phyloP scores from a whole-genome alignment of 148 eudicot genomes.

The Fagopyrum esculentum region DNA sequence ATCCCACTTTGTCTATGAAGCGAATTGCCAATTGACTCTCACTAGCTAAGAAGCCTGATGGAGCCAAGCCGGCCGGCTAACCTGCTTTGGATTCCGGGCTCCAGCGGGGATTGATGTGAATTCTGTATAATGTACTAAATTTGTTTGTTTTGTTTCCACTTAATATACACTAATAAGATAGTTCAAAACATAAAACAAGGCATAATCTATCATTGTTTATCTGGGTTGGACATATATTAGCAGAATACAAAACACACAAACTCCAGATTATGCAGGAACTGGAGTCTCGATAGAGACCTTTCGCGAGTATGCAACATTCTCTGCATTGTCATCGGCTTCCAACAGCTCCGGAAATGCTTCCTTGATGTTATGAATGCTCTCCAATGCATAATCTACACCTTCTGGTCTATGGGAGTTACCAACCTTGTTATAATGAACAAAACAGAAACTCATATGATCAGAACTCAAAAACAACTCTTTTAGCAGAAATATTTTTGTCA shows the following conservation, averaged over 20 bases:
- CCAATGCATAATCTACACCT: constrained; percentile 72
- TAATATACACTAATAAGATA: too few relatives aligned
- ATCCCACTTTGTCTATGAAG: too few relatives aligned
- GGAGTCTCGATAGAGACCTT: constrained; percentile 30
- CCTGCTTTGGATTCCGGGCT: too few relatives aligned
- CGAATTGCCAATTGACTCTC: too few relatives aligned
- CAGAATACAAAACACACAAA: not conserved
- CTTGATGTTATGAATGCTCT: constrained; percentile 84
- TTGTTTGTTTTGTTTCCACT: too few relatives aligned
- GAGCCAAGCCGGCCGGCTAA: too few relatives aligned
- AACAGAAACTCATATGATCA: not conserved
- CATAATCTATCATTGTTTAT: not conserved
- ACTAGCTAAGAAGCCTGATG: too few relatives aligned
- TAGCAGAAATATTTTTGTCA: not conserved
- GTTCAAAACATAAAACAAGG: not conserved
- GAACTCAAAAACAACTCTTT: not conserved
- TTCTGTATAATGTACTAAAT: too few relatives aligned
- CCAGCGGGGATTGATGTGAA: too few relatives aligned
- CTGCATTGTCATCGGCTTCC: constrained; percentile 40
- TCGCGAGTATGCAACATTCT: constrained; percentile 32
- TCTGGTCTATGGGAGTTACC: constrained; percentile 51
- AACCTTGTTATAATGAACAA: constrained; percentile 33
- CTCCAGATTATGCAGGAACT: not conserved
- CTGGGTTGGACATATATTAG: not conserved
- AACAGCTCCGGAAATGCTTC: constrained; percentile 84